These are phyloP conservation scores for Aspergillus sergii DNA, from an alignment of 2,329 filamentous ascomycete genomes.

Conservation along the genomic window DNA sequence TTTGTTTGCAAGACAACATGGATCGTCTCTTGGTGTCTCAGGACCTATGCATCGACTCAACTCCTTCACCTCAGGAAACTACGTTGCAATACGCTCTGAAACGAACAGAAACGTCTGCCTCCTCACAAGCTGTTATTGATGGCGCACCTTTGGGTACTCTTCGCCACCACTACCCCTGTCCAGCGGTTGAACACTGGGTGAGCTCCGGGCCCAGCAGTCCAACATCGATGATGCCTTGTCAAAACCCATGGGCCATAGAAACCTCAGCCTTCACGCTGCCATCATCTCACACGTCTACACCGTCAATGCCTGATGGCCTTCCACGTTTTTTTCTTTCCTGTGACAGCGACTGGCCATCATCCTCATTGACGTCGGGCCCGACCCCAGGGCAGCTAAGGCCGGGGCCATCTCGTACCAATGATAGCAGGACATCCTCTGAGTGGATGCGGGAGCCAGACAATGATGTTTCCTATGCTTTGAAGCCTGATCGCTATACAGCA, in stretches of 20 bases:
- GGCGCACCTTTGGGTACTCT: constrained; percentile 16
- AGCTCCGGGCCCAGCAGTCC: constrained; percentile 25
- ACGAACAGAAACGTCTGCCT: constrained; percentile 21
- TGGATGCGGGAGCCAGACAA: constrained; percentile 18
- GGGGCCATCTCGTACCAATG: constrained; percentile 12
- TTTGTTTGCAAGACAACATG: constrained; percentile 22
- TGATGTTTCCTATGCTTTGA: constrained; percentile 5
- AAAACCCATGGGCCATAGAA: constrained; percentile 17
- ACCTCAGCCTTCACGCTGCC: constrained; percentile 16
- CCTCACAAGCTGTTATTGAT: constrained; percentile 11
- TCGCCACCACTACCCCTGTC: constrained; percentile 21
- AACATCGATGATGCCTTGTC: constrained; percentile 20
- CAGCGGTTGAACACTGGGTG: constrained; percentile 24
- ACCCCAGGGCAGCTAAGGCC: constrained; percentile 17
- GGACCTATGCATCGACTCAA: constrained; percentile 22
- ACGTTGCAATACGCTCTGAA: constrained; percentile 19
- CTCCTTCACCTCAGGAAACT: constrained; percentile 27
- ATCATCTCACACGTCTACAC: constrained; percentile 15
- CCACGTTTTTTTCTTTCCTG: constrained; percentile 16
- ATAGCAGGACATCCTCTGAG: constrained; percentile 11
- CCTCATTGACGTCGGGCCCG: constrained; percentile 17
- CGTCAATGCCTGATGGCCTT: constrained; percentile 9
- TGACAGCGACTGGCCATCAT: constrained; percentile 14
- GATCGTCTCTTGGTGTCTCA: constrained; percentile 23
- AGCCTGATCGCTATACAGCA: constrained; percentile 10